phyloP scores from a whole-genome alignment of 2,329 filamentous ascomycete species.

The Fusarium ambrosium region DNA sequence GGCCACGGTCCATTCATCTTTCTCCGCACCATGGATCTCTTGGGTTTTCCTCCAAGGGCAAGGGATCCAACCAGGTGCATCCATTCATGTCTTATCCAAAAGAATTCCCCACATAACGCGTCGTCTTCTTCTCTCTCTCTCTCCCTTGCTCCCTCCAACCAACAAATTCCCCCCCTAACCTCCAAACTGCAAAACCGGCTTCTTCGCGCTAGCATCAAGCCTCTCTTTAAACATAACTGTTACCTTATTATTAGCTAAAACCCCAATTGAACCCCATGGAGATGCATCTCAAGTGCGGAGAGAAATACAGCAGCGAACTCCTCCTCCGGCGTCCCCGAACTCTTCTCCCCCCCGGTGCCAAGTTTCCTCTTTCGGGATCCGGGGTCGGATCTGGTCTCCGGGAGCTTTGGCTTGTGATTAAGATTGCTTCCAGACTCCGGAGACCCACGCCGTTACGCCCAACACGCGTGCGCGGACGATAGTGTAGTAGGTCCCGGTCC shows the following conservation, averaged over 20 bases:
- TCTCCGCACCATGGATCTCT: constrained; percentile 9
- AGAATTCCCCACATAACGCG: background rate
- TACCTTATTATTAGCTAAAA: constrained; percentile 44
- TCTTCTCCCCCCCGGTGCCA: background rate
- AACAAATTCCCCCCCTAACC: constrained; percentile 6
- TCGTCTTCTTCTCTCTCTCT: background rate
- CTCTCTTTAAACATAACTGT: constrained; percentile 35
- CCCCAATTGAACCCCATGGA: constrained; percentile 27
- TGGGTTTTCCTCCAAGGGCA: background rate
- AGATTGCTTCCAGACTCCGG: constrained; percentile 2
- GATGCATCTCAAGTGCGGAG: constrained; percentile 19
- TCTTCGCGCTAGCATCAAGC: constrained; percentile 6
- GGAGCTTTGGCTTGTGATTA: background rate
- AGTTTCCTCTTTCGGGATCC: background rate
- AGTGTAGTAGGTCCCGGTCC: background rate
- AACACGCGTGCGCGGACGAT: background rate
- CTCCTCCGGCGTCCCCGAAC: background rate
- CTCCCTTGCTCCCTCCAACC: constrained; percentile 11
- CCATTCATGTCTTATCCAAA: background rate
- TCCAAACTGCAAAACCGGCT: constrained; percentile 3
- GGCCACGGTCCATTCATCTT: background rate
- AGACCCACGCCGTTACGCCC: background rate
- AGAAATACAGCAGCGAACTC: background rate
- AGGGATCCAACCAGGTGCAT: constrained; percentile 2
- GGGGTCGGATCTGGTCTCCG: background rate